These are phyloP conservation scores for Aspergillus quadrilineatus DNA, from an alignment of 2,329 filamentous ascomycete species.

Conservation along the genomic window DNA sequence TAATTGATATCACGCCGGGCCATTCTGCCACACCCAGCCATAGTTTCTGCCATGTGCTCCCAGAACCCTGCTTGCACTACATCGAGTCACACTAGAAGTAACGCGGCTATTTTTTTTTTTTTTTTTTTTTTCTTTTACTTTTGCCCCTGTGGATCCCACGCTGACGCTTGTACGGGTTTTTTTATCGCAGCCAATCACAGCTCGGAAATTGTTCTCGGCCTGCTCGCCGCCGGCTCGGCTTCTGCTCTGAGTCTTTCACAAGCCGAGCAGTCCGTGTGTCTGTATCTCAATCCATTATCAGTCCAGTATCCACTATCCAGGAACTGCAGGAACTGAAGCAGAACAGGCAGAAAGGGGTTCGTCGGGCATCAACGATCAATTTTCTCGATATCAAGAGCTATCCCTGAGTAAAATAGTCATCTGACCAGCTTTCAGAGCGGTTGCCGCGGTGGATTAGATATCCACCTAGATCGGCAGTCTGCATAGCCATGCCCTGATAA, in stretches of 20 bases:
- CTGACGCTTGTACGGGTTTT: not conserved
- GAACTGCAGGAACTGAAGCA: not conserved
- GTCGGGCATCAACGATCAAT: not conserved
- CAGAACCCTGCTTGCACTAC: not conserved
- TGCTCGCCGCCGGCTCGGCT: not conserved
- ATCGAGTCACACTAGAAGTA: not conserved
- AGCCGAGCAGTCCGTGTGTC: not conserved
- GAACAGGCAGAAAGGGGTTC: not conserved
- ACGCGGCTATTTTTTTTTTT: not conserved
- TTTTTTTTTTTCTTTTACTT: not conserved
- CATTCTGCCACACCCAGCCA: not conserved
- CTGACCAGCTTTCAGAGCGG: not conserved
- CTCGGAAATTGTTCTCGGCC: not conserved
- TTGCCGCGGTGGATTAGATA: not conserved
- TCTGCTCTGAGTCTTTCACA: not conserved
- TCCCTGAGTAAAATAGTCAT: not conserved
- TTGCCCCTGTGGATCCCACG: conserved; percentile 2
- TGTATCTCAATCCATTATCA: not conserved
- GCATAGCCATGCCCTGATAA: not conserved
- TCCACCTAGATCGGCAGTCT: not conserved
- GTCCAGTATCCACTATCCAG: not conserved
- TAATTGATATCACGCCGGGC: not conserved
- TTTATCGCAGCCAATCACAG: not conserved
- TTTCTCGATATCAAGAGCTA: not conserved
- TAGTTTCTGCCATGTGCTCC: not conserved